These are phyloP conservation scores for Furcasterigmium furcatum DNA, from an alignment of 2,329 filamentous ascomycete genomes.

Conservation along the genomic window DNA sequence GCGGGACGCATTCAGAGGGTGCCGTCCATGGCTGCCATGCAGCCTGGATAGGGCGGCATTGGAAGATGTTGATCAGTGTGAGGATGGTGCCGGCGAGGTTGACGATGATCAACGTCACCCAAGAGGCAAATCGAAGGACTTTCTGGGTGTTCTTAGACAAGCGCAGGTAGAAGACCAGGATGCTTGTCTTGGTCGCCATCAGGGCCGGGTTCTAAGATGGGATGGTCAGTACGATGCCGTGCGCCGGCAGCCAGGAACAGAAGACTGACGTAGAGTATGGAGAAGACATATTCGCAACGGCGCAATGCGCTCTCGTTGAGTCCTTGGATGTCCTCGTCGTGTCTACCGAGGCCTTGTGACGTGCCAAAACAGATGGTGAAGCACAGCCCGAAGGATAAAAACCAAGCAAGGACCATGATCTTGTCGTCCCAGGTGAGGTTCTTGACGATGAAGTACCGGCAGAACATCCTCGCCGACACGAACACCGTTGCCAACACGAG, in stretches of 20 bases:
- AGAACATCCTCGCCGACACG: slow-evolving; percentile 70
- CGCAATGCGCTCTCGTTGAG: slow-evolving; percentile 50
- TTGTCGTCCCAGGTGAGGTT: slow-evolving; percentile 75
- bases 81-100: slow-evolving; percentile 75
- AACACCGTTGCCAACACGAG: slow-evolving; percentile 70
- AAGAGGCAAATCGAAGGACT: slow-evolving; percentile 78
- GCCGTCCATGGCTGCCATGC: slow-evolving; percentile 51
- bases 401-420: slow-evolving; percentile 77
- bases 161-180: slow-evolving; percentile 84
- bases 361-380: slow-evolving; percentile 64
- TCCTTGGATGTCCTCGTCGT: slow-evolving; percentile 56
- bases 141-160: slow-evolving; percentile 75
- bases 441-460: slow-evolving; percentile 69
- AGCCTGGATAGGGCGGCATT: slow-evolving; percentile 73
- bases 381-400: slow-evolving; percentile 64
- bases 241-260: no score
- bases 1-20: slow-evolving; percentile 46
- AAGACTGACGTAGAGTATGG: slow-evolving; percentile 56
- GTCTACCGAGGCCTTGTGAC: slow-evolving; percentile 63
- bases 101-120: slow-evolving; percentile 72
- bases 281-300: slow-evolving; percentile 60
- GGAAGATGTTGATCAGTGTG: slow-evolving; percentile 83
- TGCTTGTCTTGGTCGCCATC: slow-evolving; percentile 91
- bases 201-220: slow-evolving; percentile 70
- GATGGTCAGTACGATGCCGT: slow-evolving; percentile 17